Evolutionary conservation across 208 protist genomes (phyloP), one percentile per base, ranked within the genome.

Genomic region (Trypanosoma cruzi): DNA sequence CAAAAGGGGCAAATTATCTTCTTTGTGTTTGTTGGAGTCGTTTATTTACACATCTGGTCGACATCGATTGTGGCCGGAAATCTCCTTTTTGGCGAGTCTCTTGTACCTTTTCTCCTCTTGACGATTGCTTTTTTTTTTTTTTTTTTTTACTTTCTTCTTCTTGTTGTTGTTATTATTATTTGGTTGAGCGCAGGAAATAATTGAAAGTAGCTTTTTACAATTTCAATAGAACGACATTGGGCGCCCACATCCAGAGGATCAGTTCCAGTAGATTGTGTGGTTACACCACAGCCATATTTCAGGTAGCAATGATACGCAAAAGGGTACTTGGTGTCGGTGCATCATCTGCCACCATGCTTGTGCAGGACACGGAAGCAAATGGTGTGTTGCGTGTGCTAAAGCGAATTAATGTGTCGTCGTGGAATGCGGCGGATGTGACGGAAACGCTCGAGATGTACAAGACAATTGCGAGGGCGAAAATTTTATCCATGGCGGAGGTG

Each of bases 311-410:
- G 90, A 88, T 93, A 66, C 82, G 87, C 13, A 92, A 92, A 61
- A 93, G 90, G 59, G 86, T 95, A 22, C 77, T 95, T 20, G 82
- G 87, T 29, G 79, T 92, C 31, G 77, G 86, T 49, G 71, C 65
- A 36, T 77, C 75, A 64, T 89, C 85, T n/a, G 78, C 90, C 22
- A 95, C 90, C 0, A 70, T 95, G 20, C 86, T 95, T 11, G 87
- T 95, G 56, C 74, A 93, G 60, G 90, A 93, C 57, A 88, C 79
- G 0, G 83, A 85, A 40, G 73, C 75, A 29, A 74, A 81, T 50
- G 81, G 80, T 20, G 71, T 54, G 13, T 67, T 93, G 13, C 78
- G 83, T 22, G 88, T 95, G 44, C 70, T 95, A 52, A 85, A 82
- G 26, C 85, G 87, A 13, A 67, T 95, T 18, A 90, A 83, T 65